Evolutionary conservation across 1,284 basidiomycete species (phyloP).

Genomic region (Malassezia obtusa): DNA sequence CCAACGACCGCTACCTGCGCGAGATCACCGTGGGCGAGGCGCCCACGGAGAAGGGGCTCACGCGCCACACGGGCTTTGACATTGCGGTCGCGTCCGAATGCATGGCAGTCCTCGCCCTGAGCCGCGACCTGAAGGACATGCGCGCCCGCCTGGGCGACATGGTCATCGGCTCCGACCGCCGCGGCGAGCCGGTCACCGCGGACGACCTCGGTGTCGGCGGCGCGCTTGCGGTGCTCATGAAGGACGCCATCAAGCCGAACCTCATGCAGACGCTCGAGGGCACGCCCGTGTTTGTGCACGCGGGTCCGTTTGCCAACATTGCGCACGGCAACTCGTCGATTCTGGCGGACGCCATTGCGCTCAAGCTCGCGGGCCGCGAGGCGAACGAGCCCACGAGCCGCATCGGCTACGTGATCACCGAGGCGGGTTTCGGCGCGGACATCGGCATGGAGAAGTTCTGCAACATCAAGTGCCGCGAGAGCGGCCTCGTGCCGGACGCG

Average conservation of each 20-base stretch:
- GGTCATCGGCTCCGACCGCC: slow-evolving; percentile 92
- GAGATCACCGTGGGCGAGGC: slow-evolving; percentile 87
- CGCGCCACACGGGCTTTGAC: slow-evolving; percentile 84
- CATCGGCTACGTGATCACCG: slow-evolving; percentile 90
- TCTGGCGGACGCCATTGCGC: slow-evolving; percentile 84
- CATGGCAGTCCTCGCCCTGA: slow-evolving; percentile 93
- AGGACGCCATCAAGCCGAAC: slow-evolving; percentile 98
- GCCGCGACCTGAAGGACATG: slow-evolving; percentile 83
- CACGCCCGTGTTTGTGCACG: slow-evolving; percentile 96
- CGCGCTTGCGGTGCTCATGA: slow-evolving; percentile 92
- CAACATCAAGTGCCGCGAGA: slow-evolving; percentile 97
- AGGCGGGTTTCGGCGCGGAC: slow-evolving; percentile 96
- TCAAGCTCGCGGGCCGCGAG: slow-evolving; percentile 95
- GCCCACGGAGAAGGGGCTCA: slow-evolving; percentile 78
- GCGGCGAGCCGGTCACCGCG: slow-evolving; percentile 83
- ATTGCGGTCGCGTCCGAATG: slow-evolving; percentile 95
- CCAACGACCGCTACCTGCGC: slow-evolving; percentile 92
- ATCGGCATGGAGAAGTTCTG: slow-evolving; percentile 83
- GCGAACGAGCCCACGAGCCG: slow-evolving; percentile 70
- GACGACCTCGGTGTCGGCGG: slow-evolving; percentile 94
- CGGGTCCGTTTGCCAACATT: slow-evolving; percentile 97
- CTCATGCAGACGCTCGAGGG: slow-evolving; percentile 98
- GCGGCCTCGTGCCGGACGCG: slow-evolving; percentile 87
- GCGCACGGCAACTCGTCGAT: slow-evolving; percentile 98
- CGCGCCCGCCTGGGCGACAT: slow-evolving; percentile 76